A percentile compares a stretch with the other conserved stretches of the same genome.
Conservation (phyloP, 495 filamentous ascomycete species). For the Echria macrotheca region DNA sequence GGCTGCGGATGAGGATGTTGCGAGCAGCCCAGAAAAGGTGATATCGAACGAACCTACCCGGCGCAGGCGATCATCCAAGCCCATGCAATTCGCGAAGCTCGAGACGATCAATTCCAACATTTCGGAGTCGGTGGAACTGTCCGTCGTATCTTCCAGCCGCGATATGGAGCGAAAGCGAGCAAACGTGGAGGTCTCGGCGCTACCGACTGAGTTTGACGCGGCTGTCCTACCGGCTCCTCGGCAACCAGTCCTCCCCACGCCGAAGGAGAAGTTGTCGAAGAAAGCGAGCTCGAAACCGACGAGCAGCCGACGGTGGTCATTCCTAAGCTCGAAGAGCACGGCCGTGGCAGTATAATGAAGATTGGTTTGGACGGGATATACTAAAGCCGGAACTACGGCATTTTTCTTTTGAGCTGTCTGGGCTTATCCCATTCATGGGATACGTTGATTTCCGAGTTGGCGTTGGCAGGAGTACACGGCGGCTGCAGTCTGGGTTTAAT, state of each 20-base stretch:
- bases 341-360: constrained; percentile 3
- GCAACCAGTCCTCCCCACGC: constrained; percentile 6
- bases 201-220: constrained; percentile 21
- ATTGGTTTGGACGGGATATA: too few relatives aligned
- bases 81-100: constrained; percentile 18
- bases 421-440: too few relatives aligned
- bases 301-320: constrained; percentile 23
- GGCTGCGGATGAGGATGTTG: neutral
- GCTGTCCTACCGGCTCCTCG: constrained; percentile 11
- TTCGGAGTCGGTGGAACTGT: constrained; percentile 11
- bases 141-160: too few relatives aligned
- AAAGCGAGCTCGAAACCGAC: constrained; percentile 17
- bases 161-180: neutral
- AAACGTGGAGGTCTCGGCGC: neutral
- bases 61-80: neutral
- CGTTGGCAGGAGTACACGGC: too few relatives aligned
- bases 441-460: too few relatives aligned
- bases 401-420: too few relatives aligned
- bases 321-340: constrained; percentile 17
- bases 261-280: constrained; percentile 26
- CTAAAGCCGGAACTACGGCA: too few relatives aligned
- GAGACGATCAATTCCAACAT: constrained; percentile 22
- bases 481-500: too few relatives aligned
- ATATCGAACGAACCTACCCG: too few relatives aligned
- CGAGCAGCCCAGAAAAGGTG: too few relatives aligned